Percentiles rank a stretch among this genome's conserved stretches.
Conservation (phyloP, 1,284 basidiomycete genomes). For the Puccinia horiana region DNA sequence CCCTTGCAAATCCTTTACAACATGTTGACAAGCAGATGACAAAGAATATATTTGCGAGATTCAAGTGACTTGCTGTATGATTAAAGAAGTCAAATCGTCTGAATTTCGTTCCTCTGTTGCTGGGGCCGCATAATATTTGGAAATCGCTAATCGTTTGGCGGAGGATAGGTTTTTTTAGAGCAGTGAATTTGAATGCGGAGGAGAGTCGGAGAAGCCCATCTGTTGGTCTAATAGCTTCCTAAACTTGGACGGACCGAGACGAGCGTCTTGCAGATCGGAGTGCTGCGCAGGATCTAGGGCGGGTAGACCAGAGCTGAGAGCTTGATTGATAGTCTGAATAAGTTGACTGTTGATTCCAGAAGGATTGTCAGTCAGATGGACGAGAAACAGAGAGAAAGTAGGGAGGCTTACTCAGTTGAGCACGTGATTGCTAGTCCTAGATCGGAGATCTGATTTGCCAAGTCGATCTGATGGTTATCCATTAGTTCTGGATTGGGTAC, state of each 20-base stretch:
- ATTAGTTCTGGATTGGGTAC: slow-evolving; percentile 27
- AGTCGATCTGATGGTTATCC: slow-evolving; percentile 39
- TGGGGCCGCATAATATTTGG: too few species aligned
- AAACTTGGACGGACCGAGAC: background rate
- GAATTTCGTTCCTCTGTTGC: too few species aligned
- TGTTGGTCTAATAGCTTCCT: slow-evolving; percentile 2
- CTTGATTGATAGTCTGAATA: background rate
- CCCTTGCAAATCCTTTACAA: too few species aligned
- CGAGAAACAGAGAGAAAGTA: background rate
- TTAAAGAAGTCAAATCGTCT: too few species aligned
- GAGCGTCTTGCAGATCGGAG: background rate
- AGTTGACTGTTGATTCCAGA: background rate
- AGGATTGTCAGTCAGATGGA: too few species aligned
- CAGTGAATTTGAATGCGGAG: background rate
- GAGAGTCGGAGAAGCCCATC: background rate
- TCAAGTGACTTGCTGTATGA: too few species aligned
- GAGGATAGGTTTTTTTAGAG: too few species aligned
- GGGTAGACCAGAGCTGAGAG: background rate
- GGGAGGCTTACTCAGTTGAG: slow-evolving; percentile 9
- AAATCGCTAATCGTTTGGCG: background rate
- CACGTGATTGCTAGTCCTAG: slow-evolving; percentile 20
- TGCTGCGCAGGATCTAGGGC: background rate
- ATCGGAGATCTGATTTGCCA: slow-evolving; percentile 30
- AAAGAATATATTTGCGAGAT: too few species aligned
- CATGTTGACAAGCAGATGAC: too few species aligned